Conservation (phyloP, 2,329 filamentous ascomycete species). For the Penicillium sp. region DNA sequence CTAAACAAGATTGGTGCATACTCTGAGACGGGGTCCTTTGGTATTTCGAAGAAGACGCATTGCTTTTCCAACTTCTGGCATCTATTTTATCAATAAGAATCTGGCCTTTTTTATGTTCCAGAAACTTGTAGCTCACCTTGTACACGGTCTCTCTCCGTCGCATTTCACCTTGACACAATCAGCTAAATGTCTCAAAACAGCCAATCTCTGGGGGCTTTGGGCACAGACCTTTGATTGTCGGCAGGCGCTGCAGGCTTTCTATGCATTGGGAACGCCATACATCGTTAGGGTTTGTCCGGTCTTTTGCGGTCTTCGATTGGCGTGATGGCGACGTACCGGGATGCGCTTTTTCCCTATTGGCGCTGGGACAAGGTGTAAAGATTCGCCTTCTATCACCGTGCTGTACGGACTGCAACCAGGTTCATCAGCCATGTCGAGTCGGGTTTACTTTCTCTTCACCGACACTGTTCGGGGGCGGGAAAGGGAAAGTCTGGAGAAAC, state of each 20-base stretch:
- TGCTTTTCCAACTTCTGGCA: constrained; percentile 37
- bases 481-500: constrained; percentile 21
- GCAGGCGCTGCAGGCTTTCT: constrained; percentile 43
- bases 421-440: background rate
- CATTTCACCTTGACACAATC: constrained; percentile 34
- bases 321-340: constrained; percentile 27
- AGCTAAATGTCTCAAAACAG: background rate
- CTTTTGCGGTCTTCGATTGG: background rate
- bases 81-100: constrained; percentile 8
- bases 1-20: constrained; percentile 13
- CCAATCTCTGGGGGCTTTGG: background rate
- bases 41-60: constrained; percentile 39
- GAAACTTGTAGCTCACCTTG: constrained; percentile 25
- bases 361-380: constrained; percentile 20
- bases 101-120: background rate
- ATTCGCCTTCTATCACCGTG: constrained; percentile 23
- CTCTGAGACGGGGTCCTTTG: constrained; percentile 32
- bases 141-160: constrained; percentile 39
- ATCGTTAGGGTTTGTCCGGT: background rate
- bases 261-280: background rate
- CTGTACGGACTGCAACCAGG: background rate
- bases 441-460: background rate
- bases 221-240: constrained; percentile 37
- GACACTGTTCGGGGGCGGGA: constrained; percentile 2
- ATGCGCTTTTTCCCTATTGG: constrained; percentile 38